phyloP scores from a whole-genome alignment of 345 rosid genomes.

The Viola odorata region DNA sequence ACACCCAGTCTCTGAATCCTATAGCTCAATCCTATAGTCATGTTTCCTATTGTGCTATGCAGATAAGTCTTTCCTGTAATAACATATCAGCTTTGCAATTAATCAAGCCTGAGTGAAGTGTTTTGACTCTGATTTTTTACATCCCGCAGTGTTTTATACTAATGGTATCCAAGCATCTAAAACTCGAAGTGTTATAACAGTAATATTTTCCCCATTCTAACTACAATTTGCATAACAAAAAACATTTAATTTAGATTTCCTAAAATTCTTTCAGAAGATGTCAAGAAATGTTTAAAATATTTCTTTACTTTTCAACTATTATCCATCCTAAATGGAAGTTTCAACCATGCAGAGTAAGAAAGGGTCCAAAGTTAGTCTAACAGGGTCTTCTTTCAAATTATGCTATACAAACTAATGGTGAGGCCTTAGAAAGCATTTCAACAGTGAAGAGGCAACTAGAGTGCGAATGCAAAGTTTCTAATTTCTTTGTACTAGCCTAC shows the following conservation, averaged over 20 bases:
- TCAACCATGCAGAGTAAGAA: background rate
- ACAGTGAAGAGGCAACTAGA: background rate
- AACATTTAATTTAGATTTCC: no score
- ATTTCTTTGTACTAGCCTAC: slow-evolving; percentile 6
- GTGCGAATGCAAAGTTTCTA: slow-evolving; percentile 1
- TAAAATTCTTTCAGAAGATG: background rate
- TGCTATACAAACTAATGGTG: background rate
- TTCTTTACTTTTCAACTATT: background rate
- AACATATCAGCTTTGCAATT: background rate
- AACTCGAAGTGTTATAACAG: background rate
- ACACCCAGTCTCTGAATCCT: no score
- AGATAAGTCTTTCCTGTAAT: background rate
- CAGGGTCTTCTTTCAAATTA: background rate
- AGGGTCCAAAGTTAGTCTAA: background rate
- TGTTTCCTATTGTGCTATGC: no score
- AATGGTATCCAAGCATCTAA: background rate
- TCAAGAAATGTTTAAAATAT: background rate
- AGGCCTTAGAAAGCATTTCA: slow-evolving; percentile 1
- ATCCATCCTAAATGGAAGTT: background rate
- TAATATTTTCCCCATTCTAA: background rate
- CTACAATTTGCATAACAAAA: no score
- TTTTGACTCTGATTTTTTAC: background rate
- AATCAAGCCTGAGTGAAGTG: background rate
- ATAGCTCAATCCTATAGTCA: no score
- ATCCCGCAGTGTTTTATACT: background rate